Evolutionary conservation across 352 stramenopile species (phyloP), one percentile per base, ranked within the genome.

Genomic region (Blastocystis sp.): DNA sequence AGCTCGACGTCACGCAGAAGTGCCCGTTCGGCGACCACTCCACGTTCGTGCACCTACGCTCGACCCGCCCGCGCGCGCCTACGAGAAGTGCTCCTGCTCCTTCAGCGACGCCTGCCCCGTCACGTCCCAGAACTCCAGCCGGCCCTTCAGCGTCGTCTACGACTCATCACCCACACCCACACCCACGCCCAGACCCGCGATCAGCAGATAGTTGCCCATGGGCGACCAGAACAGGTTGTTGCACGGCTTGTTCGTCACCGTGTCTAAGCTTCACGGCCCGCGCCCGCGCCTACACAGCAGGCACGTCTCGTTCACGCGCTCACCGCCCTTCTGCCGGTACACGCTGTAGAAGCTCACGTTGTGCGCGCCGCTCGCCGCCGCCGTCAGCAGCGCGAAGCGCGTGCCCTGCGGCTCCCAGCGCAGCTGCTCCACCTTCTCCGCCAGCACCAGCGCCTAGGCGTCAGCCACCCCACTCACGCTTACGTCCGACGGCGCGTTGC

Each of bases 331-430:
- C 14, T n/a, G 14, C 43, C 24, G 6, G n/a, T n/a, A 48, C 10
- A 81, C 71, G 9, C 21, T 24, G 71, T 69, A 81, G n/a, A 81
- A 81, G 11, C 7, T 9, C 34, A 69, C 54, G n/a, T 81, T 81
- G 38, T 34, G 71, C 17, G 6, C 14, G 11, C 21, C 60, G 14
- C 28, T 34, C 38, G 17, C 34, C 11, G 11, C 21, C 9, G 14
- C 63, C 17, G 60, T 81, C 9, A 81, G n/a, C 42, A 69, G 34
- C 17, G 65, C 65, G 43, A 76, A 76, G 19, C 65, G 65, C 10
- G 4, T 43, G 11, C n/a, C 43, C 7, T 59, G 24, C 9, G n/a
- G n/a, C 43, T 76, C 65, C 65, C 65, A 76, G 14, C 7, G 24
- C 9, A 76, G 43, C 65, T 11, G 9, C 14, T 76, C 9, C 38